Evolutionary conservation across 2,329 filamentous ascomycete genomes (phyloP), one percentile per base, ranked within the genome.

Genomic region (Elsinoe perseae): DNA sequence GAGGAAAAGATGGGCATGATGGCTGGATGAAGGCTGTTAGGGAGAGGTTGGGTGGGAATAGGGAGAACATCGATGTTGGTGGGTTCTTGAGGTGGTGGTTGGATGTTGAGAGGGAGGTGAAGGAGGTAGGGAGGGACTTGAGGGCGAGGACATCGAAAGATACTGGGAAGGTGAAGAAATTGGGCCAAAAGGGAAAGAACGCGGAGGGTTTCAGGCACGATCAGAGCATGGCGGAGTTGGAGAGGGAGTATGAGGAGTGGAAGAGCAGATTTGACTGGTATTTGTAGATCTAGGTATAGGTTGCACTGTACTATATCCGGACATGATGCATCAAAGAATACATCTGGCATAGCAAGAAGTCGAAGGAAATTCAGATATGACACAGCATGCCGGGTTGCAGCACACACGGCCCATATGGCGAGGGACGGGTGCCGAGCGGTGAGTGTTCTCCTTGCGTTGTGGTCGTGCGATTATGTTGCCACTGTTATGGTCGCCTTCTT

Each of bases 21-120:
- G 40, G 40, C 40, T 56, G 87, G 2, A 77, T 81, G 0, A 77
- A 80, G 34, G 73, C 75, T 27, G 81, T 84, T 0, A 78, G 80
- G 42, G 76, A 79, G n/a, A 23, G 23, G 12, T 77, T 95, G 5
- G 75, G 81, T 2, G 92, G 92, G 6, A 97, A 97, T 69, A 85
- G 95, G 56, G 93, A 98, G 75, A 98, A 98, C 68, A 97, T 85
- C 0, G 90, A 97, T 23, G 80, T 98, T 1, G 93, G 93, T 30
- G 75, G 80, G 43, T 98, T 96, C 69, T 72, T 98, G 57, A 76
- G 82, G 6, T 75, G 83, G 7, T 98, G 93, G 66, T 79, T 98
- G 0, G 80, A 81, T 50, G 81, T 97, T 1, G 84, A 95, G 65
- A 81, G 95, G 1, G 85, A 96, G 66, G 81, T 95, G 1, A 80